phyloP scores from a whole-genome alignment of 306 rosid species.

The Geum urbanum region DNA sequence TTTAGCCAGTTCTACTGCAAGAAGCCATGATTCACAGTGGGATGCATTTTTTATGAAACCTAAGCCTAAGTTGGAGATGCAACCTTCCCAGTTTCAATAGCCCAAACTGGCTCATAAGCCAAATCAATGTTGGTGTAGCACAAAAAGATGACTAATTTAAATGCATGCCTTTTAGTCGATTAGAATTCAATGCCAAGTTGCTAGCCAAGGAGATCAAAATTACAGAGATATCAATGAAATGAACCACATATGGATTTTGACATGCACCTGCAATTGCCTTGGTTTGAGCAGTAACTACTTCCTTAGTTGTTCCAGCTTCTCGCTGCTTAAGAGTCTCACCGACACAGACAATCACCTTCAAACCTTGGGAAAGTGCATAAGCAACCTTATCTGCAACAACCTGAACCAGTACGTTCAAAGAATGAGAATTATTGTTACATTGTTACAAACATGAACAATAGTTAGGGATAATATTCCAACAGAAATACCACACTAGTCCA shows the following conservation, averaged over 20 bases:
- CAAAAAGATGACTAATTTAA: constrained; percentile 22
- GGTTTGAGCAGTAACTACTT: constrained; percentile 79
- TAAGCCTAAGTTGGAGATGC: constrained; percentile 61
- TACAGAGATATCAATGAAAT: not conserved
- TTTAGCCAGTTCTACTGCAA: no score
- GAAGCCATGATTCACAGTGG: no score
- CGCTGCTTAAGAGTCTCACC: constrained; percentile 89
- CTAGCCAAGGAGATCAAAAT: not conserved
- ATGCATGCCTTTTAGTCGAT: not conserved
- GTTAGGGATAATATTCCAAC: not conserved
- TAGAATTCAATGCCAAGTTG: not conserved
- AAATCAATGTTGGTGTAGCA: constrained; percentile 48
- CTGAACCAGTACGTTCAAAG: constrained; percentile 29
- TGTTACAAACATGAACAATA: not conserved
- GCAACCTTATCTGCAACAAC: constrained; percentile 80
- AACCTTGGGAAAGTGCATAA: constrained; percentile 67
- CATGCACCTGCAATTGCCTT: constrained; percentile 74
- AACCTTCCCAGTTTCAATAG: constrained; percentile 89
- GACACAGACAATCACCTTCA: constrained; percentile 83
- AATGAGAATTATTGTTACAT: not conserved
- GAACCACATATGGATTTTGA: not conserved
- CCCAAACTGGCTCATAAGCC: constrained; percentile 94
- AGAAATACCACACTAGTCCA: not conserved
- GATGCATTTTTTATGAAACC: constrained; percentile 19
- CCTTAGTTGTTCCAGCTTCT: constrained; percentile 57